Base-by-base conservation (phyloP, 306 rosid genomes). In the Lotus japonicus region DNA sequence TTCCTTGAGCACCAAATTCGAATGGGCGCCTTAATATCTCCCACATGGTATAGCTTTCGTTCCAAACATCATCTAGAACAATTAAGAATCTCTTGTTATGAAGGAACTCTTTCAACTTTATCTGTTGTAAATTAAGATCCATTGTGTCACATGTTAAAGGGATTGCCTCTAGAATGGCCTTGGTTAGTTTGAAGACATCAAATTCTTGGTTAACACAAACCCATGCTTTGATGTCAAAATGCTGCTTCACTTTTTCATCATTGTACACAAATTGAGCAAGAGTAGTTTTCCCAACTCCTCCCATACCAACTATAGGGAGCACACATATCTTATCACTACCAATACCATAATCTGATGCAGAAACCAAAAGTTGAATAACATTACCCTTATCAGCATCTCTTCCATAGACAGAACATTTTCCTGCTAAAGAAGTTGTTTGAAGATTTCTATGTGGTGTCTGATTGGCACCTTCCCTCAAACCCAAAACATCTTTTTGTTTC, bases 221-320 rank as follows among this genome's bases (percentile, higher is more conserved):
- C 33, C 65, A 59, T 17, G 9, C 15, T 59, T 59, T 59, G 65
- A 59, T 59, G 49, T 59, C 33, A 9, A 59, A 38, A 11, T 33
- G 44, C 3, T 57, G 42, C 63, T 57, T 57, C 13, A 57, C 21
- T 28, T 31, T 31, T 14, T 31, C 63, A 31, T 57, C 43, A 31
- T 57, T 57, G 63, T 57, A 57, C 21, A 57, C 63, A 31, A 31
- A 42, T 8, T 57, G 63, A 57, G 63, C 63, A 31, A 57, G 43
- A 31, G 63, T 31, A 0, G 63, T 57, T 44, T 57, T 57, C 6
- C 63, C 63, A 57, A 57, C 44, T 33, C 63, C 63, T 28, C 63
- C 63, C 63, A 57, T 31, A 57, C 63, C 63, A 57, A 57, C 63
- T 2, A 57, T 13, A 18, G 44, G 43, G 12, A 57, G 5, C 1